Evolutionary conservation across 257 asterid genomes (phyloP), one percentile per base, ranked within the genome.

Genomic region (Solanum stenotomum): DNA sequence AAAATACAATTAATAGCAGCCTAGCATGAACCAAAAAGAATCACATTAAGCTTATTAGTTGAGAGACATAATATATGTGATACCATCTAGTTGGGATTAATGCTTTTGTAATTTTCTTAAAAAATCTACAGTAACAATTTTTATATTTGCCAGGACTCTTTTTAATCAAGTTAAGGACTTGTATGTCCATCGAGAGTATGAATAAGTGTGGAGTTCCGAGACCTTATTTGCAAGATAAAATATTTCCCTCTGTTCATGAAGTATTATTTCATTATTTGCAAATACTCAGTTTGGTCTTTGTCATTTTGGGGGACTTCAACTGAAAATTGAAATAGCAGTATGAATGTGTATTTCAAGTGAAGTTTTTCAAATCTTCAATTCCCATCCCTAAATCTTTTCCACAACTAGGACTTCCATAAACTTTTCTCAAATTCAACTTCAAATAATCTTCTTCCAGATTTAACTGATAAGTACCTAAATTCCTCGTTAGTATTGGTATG

Each of bases 1-100:
- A 97, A 88, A 89, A 97, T 92, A 87, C 98, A 96, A 72, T 89
- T 91, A 65, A 97, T 94, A 38, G 98, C 96, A 61, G 98, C 95
- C 99, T 96, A 27, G 38, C 89, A 78, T 59, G 14, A 38, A 63
- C 13, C 16, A 56, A 68, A 87, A 79, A 87, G 25, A n/a, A 8
- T 76, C 14, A 12, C 49, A 61, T 2, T 6, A 40, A 7, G 15
- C 27, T 76, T 38, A 76, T 76, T 37, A 76, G 5, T 76, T 76
- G 12, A n/a, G 40, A 76, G 46, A 29, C 23, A 29, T 27, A 29
- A 68, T 68, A 68, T 29, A 29, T 68, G 22, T 37, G 33, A 76
- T 76, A 38, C 29, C 4, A 76, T 22, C 34, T 40, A 38, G 29
- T 10, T 10, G 23, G 59, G 10, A 77, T 40, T 40, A n/a, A n/a